Conservation (phyloP, 1,139 yeast genomes). For the Debaryomyces sp. region DNA sequence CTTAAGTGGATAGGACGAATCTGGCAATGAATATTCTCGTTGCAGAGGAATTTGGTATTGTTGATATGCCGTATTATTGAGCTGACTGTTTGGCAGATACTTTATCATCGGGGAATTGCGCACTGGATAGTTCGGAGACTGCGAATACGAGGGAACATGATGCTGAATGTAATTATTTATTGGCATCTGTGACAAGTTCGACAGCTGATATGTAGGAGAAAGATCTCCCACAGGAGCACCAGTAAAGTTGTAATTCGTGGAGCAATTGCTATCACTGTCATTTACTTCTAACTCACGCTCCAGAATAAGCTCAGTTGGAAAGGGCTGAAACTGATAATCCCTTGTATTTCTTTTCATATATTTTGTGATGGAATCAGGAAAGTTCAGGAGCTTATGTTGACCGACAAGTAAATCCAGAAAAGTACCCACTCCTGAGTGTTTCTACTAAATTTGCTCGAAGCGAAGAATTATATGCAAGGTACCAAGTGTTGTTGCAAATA, state of each 20-base stretch:
- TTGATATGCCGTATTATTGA: neutral
- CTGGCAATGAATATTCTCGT: neutral
- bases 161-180: neutral
- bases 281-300: neutral
- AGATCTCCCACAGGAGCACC: neutral
- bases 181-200: neutral
- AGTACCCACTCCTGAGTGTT: too few species aligned
- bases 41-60: neutral
- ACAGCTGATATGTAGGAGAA: neutral
- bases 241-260: neutral
- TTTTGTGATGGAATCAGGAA: neutral
- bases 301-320: neutral
- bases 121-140: neutral
- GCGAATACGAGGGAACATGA: neutral
- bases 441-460: neutral
- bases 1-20: neutral
- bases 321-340: neutral
- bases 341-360: neutral
- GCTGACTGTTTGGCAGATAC: neutral
- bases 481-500: neutral
- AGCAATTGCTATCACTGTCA: neutral
- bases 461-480: neutral
- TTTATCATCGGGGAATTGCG: neutral
- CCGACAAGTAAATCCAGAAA: neutral
- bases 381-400: neutral